These are phyloP conservation scores for Nemania diffusa DNA, from an alignment of 2,329 filamentous ascomycete species.

Conservation along the genomic window DNA sequence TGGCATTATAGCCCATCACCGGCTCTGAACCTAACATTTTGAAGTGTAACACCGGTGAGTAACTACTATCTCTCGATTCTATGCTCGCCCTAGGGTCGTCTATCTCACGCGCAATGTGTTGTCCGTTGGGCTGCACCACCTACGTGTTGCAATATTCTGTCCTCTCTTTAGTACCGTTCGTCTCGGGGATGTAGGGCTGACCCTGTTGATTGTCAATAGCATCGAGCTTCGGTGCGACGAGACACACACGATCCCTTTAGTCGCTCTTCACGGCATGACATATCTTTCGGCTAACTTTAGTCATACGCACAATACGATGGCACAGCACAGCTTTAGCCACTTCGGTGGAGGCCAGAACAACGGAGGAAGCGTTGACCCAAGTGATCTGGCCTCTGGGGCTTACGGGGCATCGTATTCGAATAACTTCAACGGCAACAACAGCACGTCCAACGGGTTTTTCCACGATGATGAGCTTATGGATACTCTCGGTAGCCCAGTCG, in stretches of 20 bases:
- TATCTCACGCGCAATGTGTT: slow-evolving; percentile 16
- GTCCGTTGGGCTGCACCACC: slow-evolving; percentile 19
- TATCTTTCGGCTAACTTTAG: slow-evolving; percentile 28
- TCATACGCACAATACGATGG: slow-evolving; percentile 55
- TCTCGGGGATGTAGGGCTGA: slow-evolving; percentile 47
- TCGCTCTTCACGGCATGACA: slow-evolving; percentile 36
- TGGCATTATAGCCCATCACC: slow-evolving; percentile 30
- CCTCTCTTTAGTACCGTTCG: slow-evolving; percentile 1
- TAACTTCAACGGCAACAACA: slow-evolving; percentile 66
- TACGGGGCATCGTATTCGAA: slow-evolving; percentile 72
- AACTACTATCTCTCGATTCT: background rate
- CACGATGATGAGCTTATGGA: slow-evolving; percentile 91
- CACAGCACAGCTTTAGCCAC: slow-evolving; percentile 66
- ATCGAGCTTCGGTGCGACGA: slow-evolving; percentile 36
- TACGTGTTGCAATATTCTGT: slow-evolving; percentile 24
- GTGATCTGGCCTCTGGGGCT: slow-evolving; percentile 75
- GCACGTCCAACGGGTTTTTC: slow-evolving; percentile 79
- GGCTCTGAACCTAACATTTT: background rate
- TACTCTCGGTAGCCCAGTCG: slow-evolving; percentile 68
- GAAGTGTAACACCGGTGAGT: slow-evolving; percentile 26
- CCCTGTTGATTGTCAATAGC: slow-evolving; percentile 41
- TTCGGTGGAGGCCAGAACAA: slow-evolving; percentile 65
- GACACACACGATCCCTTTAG: slow-evolving; percentile 23
- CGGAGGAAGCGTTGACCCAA: slow-evolving; percentile 79
- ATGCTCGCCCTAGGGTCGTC: background rate